phyloP scores from a whole-genome alignment of 257 asterid species.

The Solanum virginianum region DNA sequence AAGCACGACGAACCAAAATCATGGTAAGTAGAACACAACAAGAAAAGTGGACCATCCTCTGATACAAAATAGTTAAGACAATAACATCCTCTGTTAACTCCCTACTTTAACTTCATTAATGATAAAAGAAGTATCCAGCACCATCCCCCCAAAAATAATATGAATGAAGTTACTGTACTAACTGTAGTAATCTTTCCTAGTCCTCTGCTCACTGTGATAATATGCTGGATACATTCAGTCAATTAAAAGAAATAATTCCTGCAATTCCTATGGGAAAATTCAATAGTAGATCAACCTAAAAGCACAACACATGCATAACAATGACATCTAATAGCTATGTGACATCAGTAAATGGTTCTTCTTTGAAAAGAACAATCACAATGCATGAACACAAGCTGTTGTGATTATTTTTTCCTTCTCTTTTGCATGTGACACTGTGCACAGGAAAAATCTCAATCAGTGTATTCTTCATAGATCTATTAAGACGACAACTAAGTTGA shows the following conservation, averaged over 20 bases:
- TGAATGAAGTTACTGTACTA: not conserved
- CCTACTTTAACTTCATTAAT: not conserved
- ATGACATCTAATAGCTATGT: not conserved
- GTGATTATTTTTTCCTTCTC: not conserved
- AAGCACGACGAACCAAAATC: not conserved
- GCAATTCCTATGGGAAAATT: not conserved
- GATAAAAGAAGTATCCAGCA: not conserved
- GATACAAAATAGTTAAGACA: not conserved
- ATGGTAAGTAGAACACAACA: not conserved
- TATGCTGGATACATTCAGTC: not conserved
- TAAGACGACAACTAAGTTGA: not conserved
- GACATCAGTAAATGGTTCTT: not conserved
- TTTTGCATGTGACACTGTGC: not conserved
- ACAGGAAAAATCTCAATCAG: not conserved
- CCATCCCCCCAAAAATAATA: not conserved
- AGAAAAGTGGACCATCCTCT: not conserved
- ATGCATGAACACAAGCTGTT: not conserved
- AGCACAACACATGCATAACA: not conserved
- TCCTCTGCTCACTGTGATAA: not conserved
- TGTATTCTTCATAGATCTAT: not conserved
- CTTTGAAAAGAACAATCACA: not conserved
- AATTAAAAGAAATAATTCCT: not conserved
- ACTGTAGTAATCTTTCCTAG: not conserved
- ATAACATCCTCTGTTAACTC: not conserved
- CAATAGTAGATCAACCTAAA: not conserved